Evolutionary conservation across 1,284 basidiomycete species (phyloP).

Genomic region (Phellinidium pouzarii): DNA sequence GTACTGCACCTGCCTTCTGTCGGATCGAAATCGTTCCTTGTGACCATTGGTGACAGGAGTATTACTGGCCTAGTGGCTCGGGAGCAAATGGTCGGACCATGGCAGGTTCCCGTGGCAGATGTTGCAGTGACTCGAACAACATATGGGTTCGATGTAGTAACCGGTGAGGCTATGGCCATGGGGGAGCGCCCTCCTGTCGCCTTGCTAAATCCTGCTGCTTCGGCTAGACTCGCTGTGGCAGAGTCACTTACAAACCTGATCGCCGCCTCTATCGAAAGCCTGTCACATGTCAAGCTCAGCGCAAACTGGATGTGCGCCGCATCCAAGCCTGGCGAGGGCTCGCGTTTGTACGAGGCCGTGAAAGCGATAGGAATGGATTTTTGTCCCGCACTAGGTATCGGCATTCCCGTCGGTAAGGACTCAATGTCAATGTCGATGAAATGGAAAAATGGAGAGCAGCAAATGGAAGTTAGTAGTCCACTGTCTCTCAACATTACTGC

Average conservation of each 20-base stretch:
- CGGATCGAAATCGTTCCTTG: conserved; percentile 94
- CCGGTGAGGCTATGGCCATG: conserved; percentile 96
- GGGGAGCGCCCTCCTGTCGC: conserved; percentile 95
- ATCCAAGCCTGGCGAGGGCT: conserved; percentile 85
- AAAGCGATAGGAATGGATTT: conserved; percentile 90
- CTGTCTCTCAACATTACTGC: conserved; percentile 93
- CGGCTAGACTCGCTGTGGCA: conserved; percentile 92
- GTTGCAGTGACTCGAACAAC: conserved; percentile 92
- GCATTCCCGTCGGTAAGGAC: conserved; percentile 98
- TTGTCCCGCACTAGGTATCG: conserved; percentile 90
- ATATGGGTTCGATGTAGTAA: conserved; percentile 85
- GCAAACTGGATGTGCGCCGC: conserved; percentile 99
- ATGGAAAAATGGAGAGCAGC: conserved; percentile 66
- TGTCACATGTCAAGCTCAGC: conserved; percentile 83
- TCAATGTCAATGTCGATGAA: conserved; percentile 99
- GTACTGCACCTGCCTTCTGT: conserved; percentile 90
- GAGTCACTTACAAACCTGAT: conserved; percentile 91
- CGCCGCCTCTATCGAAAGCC: conserved; percentile 70
- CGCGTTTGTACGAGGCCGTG: conserved; percentile 88
- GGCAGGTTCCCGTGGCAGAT: conserved; percentile 97
- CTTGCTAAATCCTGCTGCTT: conserved; percentile 80
- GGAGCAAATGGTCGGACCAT: conserved; percentile 99
- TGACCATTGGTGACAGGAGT: conserved; percentile 94
- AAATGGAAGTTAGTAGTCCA: conserved; percentile 84
- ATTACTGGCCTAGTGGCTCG: conserved; percentile 93